Conservation (phyloP, 2,329 filamentous ascomycete genomes). For the Remersonia thermophila region DNA sequence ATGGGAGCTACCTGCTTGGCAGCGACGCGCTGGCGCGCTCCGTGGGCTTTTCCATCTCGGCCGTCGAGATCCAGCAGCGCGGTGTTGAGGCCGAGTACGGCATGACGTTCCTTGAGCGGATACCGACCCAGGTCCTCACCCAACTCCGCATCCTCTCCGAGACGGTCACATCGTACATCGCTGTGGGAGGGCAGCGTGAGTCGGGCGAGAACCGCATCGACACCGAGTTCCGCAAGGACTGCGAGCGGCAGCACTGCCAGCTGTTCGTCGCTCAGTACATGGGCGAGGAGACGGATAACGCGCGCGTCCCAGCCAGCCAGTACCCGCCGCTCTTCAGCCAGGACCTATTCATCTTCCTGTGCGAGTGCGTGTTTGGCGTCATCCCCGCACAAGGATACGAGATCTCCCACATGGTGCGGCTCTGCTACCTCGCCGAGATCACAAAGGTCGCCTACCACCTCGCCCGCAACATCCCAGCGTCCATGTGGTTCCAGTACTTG, state of each 20-base stretch:
- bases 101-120: constrained; percentile 66
- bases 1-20: constrained; percentile 34
- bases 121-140: constrained; percentile 72
- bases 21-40: constrained; percentile 51
- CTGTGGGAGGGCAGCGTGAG: constrained; percentile 57
- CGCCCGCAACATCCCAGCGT: constrained; percentile 39
- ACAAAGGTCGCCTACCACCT: constrained; percentile 62
- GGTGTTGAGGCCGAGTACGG: constrained; percentile 64
- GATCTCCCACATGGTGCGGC: constrained; percentile 63
- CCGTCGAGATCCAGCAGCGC: constrained; percentile 83
- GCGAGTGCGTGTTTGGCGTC: constrained; percentile 63
- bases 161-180: constrained; percentile 74
- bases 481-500: constrained; percentile 36
- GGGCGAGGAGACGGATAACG: constrained; percentile 28
- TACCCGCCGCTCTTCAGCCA: constrained; percentile 49
- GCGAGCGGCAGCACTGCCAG: constrained; percentile 61
- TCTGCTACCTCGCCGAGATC: constrained; percentile 87
- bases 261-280: constrained; percentile 55
- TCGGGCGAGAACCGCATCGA: constrained; percentile 48
- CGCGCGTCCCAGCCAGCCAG: constrained; percentile 30
- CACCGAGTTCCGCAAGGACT: constrained; percentile 54
- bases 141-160: constrained; percentile 82
- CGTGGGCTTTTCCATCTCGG: constrained; percentile 75
- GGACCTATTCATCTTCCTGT: constrained; percentile 70
- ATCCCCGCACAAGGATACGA: constrained; percentile 57